Base-by-base conservation (phyloP, 2,329 filamentous ascomycete genomes). In the Botryotinia globosa region DNA sequence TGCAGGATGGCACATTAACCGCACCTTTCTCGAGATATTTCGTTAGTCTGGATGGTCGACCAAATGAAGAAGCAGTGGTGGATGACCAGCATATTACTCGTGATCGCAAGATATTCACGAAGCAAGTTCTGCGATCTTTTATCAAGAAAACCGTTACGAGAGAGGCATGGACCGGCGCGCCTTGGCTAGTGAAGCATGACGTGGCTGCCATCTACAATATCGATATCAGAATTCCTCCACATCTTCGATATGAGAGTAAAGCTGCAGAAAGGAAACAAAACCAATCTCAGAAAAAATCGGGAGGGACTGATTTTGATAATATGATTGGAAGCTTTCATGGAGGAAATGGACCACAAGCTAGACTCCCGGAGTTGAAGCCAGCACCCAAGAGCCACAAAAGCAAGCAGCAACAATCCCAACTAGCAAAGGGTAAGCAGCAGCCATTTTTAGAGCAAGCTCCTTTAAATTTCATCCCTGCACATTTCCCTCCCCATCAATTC, bases 111-210 rank as follows among this genome's bases (percentile, higher is more conserved):
- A 88, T 93, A 64, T 99, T 98, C 80, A 98, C 95, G 42, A 98
- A 99, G 83, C 91, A 94, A 66, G 94, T 98, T 81, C 85, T 99
- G 58, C 90, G 95, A 48, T 94, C 94, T 9, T 99, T 98, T 77
- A 93, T 99, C 76, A 97, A 97, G 81, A 94, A 97, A 82, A 96
- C 94, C 0, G 92, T 98, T n/a, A 92, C 91, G 2, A 87, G 95
- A 74, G 96, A 98, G 79, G 89, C 94, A 6, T 98, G 94, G 94
- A 95, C 90, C 74, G 95, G 95, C n/a, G 96, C 96, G 0, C 95
- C 96, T 0, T 99, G 96, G 96, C 85, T 97, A 72, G 95, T 98
- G 29, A 98, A 97, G 83, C 88, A 92, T 51, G 90, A 94, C 71
- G 90, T 97, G 73, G 96, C 96, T 1, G 89, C 89, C 63, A 87